Conservation (phyloP, 2,329 filamentous ascomycete genomes). For the Calonectria pseudoreteaudii region DNA sequence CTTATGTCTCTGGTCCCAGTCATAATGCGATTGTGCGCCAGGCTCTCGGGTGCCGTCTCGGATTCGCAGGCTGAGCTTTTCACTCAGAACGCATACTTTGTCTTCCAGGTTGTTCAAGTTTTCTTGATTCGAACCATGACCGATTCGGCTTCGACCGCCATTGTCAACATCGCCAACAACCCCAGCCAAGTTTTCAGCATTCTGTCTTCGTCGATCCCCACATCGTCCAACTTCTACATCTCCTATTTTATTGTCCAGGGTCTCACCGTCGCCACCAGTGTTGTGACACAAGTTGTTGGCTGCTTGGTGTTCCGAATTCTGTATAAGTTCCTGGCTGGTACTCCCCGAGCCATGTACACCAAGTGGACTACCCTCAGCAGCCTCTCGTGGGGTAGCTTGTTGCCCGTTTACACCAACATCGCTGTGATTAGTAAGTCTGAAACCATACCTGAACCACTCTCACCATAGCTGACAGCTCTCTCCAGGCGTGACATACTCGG, state of each 20-base stretch:
- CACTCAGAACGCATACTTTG: conserved; percentile 92
- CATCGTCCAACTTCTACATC: conserved; percentile 93
- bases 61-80: conserved; percentile 85
- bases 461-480: conserved; percentile 31
- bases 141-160: conserved; percentile 80
- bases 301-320: conserved; percentile 76
- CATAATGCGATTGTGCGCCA: conserved; percentile 76
- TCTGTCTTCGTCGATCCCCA: conserved; percentile 80
- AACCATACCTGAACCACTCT: neutral
- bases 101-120: conserved; percentile 91
- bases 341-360: conserved; percentile 81
- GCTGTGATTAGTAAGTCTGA: conserved; percentile 70
- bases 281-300: conserved; percentile 75
- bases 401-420: conserved; percentile 81
- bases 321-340: conserved; percentile 79
- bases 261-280: conserved; percentile 78
- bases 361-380: conserved; percentile 77
- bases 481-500: conserved; percentile 78
- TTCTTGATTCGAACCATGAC: conserved; percentile 89
- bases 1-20: conserved; percentile 86
- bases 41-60: conserved; percentile 82
- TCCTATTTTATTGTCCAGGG: conserved; percentile 90
- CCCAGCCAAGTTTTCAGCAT: conserved; percentile 72
- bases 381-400: conserved; percentile 81
- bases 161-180: conserved; percentile 70